Percentiles rank a stretch among this genome's conserved stretches.
Evolutionary conservation across 441 rosid genomes (phyloP).

Genomic region (Daphne laureola): DNA sequence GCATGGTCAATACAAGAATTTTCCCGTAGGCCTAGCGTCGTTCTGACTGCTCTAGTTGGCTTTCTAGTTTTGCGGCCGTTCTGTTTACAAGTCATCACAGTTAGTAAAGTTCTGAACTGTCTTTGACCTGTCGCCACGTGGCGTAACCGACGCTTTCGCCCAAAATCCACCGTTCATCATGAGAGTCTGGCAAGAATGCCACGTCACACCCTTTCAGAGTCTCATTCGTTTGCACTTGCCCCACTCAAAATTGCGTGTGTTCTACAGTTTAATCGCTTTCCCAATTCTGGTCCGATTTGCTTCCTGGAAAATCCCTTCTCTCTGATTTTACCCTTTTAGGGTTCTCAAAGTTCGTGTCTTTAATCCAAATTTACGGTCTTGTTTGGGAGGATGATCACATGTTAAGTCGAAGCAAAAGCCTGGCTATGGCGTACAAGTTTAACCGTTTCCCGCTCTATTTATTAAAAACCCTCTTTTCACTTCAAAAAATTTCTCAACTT

Average conservation of each 20-base stretch:
- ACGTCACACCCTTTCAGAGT: conserved; percentile 16
- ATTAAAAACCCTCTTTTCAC: not conserved
- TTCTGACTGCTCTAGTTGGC: too few relatives aligned
- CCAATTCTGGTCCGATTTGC: not conserved
- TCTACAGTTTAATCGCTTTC: not conserved
- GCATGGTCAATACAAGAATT: too few relatives aligned
- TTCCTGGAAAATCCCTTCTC: not conserved
- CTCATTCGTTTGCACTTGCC: not conserved
- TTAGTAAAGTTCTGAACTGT: not conserved
- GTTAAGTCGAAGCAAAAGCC: conserved; percentile 18
- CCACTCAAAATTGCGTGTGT: not conserved
- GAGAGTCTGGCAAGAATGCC: not conserved
- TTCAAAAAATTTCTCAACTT: conserved; percentile 5
- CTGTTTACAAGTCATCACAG: too few relatives aligned
- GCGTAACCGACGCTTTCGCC: conserved; percentile 11
- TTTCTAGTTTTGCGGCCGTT: too few relatives aligned
- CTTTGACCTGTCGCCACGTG: conserved; percentile 26
- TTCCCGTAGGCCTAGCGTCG: too few relatives aligned
- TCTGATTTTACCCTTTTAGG: conserved; percentile 1
- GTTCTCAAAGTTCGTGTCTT: conserved; percentile 1
- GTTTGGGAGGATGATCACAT: not conserved
- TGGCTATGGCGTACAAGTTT: conserved; percentile 15
- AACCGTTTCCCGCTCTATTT: not conserved
- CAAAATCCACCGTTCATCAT: not conserved
- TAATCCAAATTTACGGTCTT: conserved; percentile 1